A percentile compares a stretch with the other conserved stretches of the same genome.
Evolutionary conservation across 371 early-diverging fungal species (phyloP).

Genomic region (Syncephalis fuscata): DNA sequence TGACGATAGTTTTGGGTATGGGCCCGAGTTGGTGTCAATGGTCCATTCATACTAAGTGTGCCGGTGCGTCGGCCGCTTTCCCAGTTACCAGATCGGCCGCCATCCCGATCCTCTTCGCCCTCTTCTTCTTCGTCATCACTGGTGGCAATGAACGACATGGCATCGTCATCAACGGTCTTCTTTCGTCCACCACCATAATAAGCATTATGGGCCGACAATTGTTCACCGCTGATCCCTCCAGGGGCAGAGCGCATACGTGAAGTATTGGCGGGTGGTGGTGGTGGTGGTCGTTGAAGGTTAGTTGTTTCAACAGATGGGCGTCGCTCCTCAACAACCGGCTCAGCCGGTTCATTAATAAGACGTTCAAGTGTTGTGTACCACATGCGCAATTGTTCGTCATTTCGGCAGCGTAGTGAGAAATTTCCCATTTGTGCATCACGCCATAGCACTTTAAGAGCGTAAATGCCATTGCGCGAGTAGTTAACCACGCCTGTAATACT

Average conservation of each 20-base stretch:
- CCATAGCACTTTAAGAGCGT: slow-evolving; percentile 55
- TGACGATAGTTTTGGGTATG: too few species aligned
- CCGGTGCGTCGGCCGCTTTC: too few species aligned
- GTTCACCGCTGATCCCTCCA: background rate
- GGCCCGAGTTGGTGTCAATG: too few species aligned
- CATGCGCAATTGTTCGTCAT: slow-evolving; percentile 74
- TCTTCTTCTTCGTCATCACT: slow-evolving; percentile 7
- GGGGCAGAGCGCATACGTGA: background rate
- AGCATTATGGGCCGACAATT: too few species aligned
- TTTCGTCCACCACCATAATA: too few species aligned
- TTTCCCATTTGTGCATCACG: slow-evolving; percentile 53
- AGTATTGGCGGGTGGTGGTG: background rate
- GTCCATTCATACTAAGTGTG: too few species aligned
- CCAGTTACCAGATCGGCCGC: background rate
- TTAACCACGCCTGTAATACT: slow-evolving; percentile 65
- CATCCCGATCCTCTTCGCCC: slow-evolving; percentile 1
- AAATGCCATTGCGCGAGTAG: slow-evolving; percentile 33
- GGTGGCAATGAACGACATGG: slow-evolving; percentile 4
- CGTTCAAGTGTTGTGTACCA: slow-evolving; percentile 62
- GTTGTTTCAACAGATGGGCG: background rate
- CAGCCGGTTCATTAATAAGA: background rate
- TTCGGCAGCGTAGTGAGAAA: slow-evolving; percentile 67
- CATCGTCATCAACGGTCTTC: slow-evolving; percentile 4
- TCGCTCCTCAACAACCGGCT: background rate
- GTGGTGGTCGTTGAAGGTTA: background rate